Evolutionary conservation across 345 rosid genomes (phyloP).

Genomic region (Gossypium sturtianum): DNA sequence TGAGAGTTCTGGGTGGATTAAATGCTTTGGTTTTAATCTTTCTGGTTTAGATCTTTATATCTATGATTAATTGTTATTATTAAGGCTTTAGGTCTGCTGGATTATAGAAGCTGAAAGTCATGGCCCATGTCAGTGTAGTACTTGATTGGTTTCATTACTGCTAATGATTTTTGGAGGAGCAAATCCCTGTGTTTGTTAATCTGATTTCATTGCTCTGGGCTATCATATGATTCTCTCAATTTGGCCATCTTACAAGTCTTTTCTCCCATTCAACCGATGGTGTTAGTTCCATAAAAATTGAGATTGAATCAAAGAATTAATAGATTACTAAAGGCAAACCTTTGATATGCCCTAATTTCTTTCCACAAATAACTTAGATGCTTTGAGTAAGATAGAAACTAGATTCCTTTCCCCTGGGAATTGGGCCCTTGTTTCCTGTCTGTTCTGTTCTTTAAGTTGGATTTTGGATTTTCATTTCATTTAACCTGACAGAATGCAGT

Average conservation of each 20-base stretch:
- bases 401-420: neutral
- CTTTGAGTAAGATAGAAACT: neutral
- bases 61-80: neutral
- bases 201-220: neutral
- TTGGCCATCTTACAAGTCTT: no score
- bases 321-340: neutral
- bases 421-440: neutral
- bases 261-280: no score
- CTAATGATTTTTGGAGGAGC: neutral
- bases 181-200: neutral
- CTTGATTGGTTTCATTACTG: neutral
- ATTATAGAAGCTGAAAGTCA: constrained; percentile 6
- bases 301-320: no score
- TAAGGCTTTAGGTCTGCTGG: neutral
- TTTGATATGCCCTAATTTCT: neutral
- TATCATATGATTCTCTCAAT: no score
- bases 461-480: neutral
- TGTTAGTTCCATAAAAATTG: no score
- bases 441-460: neutral
- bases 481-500: neutral
- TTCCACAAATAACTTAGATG: neutral
- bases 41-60: neutral
- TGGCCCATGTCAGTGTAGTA: neutral
- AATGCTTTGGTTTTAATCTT: constrained; percentile 8
- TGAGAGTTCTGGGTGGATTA: constrained; percentile 4